A percentile compares a stretch with the other conserved stretches of the same genome.
Evolutionary conservation across 352 stramenopile genomes (phyloP).

Genomic region (Phytophthora kernoviae): DNA sequence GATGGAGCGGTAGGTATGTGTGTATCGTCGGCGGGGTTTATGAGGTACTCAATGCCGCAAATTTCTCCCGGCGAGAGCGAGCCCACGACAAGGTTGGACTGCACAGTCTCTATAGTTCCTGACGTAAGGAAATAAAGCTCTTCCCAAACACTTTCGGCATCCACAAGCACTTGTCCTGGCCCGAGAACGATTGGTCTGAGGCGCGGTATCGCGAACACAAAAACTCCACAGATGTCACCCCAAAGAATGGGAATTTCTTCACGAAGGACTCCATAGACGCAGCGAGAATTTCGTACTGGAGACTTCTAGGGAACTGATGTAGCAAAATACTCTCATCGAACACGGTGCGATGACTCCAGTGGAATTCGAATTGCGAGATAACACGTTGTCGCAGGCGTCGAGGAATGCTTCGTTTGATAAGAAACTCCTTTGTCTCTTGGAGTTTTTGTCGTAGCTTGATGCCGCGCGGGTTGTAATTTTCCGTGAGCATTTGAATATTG

Average conservation of each 20-base stretch:
- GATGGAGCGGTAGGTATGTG: constrained; percentile 66
- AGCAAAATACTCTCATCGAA: constrained; percentile 80
- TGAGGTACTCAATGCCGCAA: constrained; percentile 80
- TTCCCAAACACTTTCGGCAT: constrained; percentile 83
- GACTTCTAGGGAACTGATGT: constrained; percentile 62
- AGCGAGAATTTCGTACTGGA: constrained; percentile 83
- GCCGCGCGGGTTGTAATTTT: constrained; percentile 88
- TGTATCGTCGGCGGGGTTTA: constrained; percentile 58
- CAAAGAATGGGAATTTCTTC: constrained; percentile 79
- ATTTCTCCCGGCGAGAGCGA: constrained; percentile 70
- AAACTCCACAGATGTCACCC: constrained; percentile 75
- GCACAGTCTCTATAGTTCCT: constrained; percentile 63
- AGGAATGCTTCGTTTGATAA: constrained; percentile 72
- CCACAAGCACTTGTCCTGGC: constrained; percentile 62
- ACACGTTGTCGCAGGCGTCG: constrained; percentile 65
- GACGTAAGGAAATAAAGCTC: constrained; percentile 77
- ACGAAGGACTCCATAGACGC: constrained; percentile 81
- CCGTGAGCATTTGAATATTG: constrained; percentile 92
- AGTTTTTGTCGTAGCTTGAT: constrained; percentile 78
- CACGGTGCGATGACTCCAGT: constrained; percentile 72
- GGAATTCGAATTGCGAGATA: constrained; percentile 84
- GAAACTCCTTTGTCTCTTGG: constrained; percentile 82
- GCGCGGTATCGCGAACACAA: constrained; percentile 64
- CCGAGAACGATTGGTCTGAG: constrained; percentile 69
- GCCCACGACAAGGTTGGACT: constrained; percentile 61